Percentiles rank a stretch among this genome's conserved stretches.
Evolutionary conservation across 495 filamentous ascomycete genomes (phyloP).

Genomic region (Lophium mytilinum): DNA sequence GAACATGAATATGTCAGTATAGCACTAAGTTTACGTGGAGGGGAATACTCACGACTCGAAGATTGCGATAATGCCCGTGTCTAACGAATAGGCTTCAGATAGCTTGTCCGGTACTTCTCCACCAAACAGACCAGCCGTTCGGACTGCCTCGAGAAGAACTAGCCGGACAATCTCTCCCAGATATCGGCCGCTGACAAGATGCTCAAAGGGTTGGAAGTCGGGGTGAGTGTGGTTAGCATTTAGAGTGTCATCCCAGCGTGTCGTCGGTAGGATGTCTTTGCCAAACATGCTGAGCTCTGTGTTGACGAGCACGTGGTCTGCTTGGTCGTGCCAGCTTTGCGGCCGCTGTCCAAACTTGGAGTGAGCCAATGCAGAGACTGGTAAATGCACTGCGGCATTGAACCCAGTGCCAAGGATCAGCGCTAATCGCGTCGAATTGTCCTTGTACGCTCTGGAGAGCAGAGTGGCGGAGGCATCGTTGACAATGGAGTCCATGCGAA

Average conservation of each 20-base stretch:
- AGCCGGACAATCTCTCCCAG: slow-evolving; percentile 50
- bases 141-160: slow-evolving; percentile 47
- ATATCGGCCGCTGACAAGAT: slow-evolving; percentile 45
- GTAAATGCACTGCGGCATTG: slow-evolving; percentile 38
- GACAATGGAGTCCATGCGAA: slow-evolving; percentile 36
- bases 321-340: slow-evolving; percentile 30
- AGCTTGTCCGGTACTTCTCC: slow-evolving; percentile 49
- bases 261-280: slow-evolving; percentile 33
- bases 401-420: slow-evolving; percentile 40
- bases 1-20: slow-evolving; percentile 9
- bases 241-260: slow-evolving; percentile 38
- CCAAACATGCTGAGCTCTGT: slow-evolving; percentile 42
- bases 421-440: slow-evolving; percentile 34
- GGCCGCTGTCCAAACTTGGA: slow-evolving; percentile 34
- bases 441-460: slow-evolving; percentile 37
- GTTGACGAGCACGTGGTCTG: slow-evolving; percentile 37
- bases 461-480: slow-evolving; percentile 39
- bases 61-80: slow-evolving; percentile 51
- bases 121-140: slow-evolving; percentile 46
- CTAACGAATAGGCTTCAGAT: slow-evolving; percentile 47
- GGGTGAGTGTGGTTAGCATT: slow-evolving; percentile 32
- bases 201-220: slow-evolving; percentile 41
- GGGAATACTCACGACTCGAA: slow-evolving; percentile 48
- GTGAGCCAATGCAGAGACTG: slow-evolving; percentile 26
- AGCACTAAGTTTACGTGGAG: slow-evolving; percentile 36